Base-by-base conservation (phyloP, 768 basidiomycete genomes). In the Boletus pseudo-olivaceus region DNA sequence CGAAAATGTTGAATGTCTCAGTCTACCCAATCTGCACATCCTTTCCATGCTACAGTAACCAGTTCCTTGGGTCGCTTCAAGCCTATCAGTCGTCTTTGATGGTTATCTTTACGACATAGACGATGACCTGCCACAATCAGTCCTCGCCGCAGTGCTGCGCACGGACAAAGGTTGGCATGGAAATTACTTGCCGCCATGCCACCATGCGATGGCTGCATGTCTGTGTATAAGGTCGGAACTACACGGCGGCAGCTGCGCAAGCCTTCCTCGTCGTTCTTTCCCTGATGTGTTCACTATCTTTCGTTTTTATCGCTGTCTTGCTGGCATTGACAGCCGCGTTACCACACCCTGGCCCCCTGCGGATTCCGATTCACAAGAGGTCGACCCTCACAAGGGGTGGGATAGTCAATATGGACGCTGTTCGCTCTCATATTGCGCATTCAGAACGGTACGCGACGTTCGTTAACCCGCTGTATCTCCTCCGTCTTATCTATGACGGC, bases 341-440 rank as follows among this genome's bases (percentile, higher is more conserved):
- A 2, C 64, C 60, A 3, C 52, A 54, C 45, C 51, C 14, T 54
- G 20, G 47, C 5, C 46, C 52, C 11, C 20, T 69, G 3, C 47
- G 35, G 15, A 66, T 69, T 20, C 45, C 64, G 0, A 54, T 70
- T 6, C 48, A 49, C 4, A 68, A 62, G 39, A 48, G 47, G 39
- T 58, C 43, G 12, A 49, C 44, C 35, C 19, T 66, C 7, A 39
- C 43, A 3, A 47, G 11, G 15, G 43, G 59, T 32, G 66, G 68
- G 5, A 19, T 49, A 17, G 57, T 62, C 45, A 47, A 70, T 33
- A 39, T 68, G 8, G 43, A 47, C 7, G 51, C 46, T 9, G 33
- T 54, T 27, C 59, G 55, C 5, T 44, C 57, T 17, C 58, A 70
- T 44, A 4, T 68, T 5, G 53, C 60, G 9, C 19, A 39, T 37